These are phyloP conservation scores for Aurantiochytrium sp. DNA, from an alignment of 108 stramenopile species.

Conservation along the genomic window DNA sequence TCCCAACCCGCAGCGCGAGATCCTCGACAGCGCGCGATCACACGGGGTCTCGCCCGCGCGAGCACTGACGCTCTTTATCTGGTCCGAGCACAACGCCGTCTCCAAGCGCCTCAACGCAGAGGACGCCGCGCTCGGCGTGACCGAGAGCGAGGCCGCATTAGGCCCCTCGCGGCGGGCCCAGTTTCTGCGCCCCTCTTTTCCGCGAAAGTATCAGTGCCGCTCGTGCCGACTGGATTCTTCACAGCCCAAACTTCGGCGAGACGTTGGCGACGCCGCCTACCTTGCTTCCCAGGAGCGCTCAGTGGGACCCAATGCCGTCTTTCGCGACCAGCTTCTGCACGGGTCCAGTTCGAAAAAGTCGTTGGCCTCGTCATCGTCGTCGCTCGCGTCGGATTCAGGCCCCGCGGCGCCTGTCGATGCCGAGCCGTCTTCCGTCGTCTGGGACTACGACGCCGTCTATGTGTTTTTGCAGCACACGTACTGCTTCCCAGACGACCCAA, in stretches of 20 bases:
- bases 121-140: not conserved
- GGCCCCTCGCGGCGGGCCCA: not conserved
- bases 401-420: not conserved
- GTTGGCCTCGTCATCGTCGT: too few species aligned
- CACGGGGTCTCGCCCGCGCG: not conserved
- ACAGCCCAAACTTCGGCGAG: not conserved
- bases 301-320: not conserved
- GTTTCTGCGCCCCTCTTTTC: not conserved
- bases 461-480: not conserved
- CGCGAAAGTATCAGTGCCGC: not conserved
- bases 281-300: not conserved
- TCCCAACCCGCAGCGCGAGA: not conserved
- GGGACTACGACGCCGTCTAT: constrained; percentile 6
- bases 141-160: not conserved
- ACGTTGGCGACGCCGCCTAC: not conserved
- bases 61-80: not conserved
- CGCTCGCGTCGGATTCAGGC: not conserved
- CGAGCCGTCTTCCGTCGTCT: not conserved
- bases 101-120: constrained; percentile 12
- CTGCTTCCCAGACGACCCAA: not conserved
- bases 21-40: not conserved
- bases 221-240: not conserved
- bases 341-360: too few species aligned
- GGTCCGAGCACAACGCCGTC: constrained; percentile 9
- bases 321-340: not conserved